A percentile compares a stretch with the other conserved stretches of the same genome.
Evolutionary conservation across 495 filamentous ascomycete genomes (phyloP).

Genomic region (Podospora appendiculata): DNA sequence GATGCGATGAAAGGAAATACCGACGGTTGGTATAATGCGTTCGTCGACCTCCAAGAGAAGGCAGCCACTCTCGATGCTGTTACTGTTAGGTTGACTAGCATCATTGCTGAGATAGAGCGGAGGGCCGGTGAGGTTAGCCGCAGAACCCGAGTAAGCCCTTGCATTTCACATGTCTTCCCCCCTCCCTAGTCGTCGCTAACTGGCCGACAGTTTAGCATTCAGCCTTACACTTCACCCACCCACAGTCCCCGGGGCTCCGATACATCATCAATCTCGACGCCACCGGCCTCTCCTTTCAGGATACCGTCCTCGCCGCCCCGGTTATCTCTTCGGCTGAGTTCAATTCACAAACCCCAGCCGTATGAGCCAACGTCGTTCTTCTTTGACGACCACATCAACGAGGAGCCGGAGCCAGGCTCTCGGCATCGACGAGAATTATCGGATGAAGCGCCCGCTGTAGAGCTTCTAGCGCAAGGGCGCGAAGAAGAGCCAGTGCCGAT

Average conservation of each 20-base stretch:
- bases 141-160: constrained; percentile 42
- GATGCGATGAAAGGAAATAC: constrained; percentile 77
- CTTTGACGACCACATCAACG: neutral
- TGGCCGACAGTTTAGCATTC: constrained; percentile 10
- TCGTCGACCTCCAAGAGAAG: constrained; percentile 61
- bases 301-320: constrained; percentile 22
- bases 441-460: neutral
- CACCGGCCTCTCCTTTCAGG: constrained; percentile 15
- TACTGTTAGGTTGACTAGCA: constrained; percentile 54
- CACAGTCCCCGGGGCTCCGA: constrained; percentile 21
- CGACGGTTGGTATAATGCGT: constrained; percentile 74
- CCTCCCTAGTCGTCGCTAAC: constrained; percentile 1
- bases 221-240: constrained; percentile 13
- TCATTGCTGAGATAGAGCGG: constrained; percentile 70
- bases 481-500: neutral
- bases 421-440: neutral
- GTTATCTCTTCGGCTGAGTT: constrained; percentile 24
- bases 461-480: neutral
- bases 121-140: constrained; percentile 67
- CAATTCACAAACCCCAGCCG: constrained; percentile 8
- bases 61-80: constrained; percentile 52
- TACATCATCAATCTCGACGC: constrained; percentile 17
- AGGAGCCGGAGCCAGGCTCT: neutral
- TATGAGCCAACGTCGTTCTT: neutral
- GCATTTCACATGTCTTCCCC: neutral